phyloP scores from a whole-genome alignment of 2,329 filamentous ascomycete species.

The Annulohypoxylon truncatum region DNA sequence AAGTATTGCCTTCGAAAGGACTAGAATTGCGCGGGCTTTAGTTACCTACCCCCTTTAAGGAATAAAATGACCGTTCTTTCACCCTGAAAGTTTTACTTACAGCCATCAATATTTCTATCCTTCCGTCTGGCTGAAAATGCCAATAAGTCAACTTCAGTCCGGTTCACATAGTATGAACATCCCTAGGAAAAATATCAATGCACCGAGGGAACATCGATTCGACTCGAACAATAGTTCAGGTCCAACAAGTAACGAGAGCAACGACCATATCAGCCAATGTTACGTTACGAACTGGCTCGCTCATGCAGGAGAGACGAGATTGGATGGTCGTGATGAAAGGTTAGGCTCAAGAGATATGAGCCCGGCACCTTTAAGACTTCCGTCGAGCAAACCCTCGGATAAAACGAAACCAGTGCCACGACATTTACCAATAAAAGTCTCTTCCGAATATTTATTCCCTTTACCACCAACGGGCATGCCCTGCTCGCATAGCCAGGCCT shows the following conservation, averaged over 20 bases:
- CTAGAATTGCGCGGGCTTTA: neutral
- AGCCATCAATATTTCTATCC: neutral
- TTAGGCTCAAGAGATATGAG: neutral
- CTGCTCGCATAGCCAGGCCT: neutral
- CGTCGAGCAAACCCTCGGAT: neutral
- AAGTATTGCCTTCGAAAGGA: neutral
- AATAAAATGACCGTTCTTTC: neutral
- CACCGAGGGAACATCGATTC: neutral
- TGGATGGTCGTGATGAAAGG: neutral
- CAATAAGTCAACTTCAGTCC: neutral
- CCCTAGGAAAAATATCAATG: neutral
- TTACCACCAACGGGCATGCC: slow-evolving; percentile 12
- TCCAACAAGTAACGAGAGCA: neutral
- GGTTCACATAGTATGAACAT: neutral
- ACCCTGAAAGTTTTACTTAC: neutral
- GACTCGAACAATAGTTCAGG: neutral
- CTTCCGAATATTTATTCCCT: slow-evolving; percentile 21
- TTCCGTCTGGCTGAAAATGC: neutral
- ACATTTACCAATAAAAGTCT: neutral
- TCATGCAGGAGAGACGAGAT: neutral
- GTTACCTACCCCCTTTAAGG: neutral
- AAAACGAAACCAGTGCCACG: neutral
- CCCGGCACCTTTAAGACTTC: slow-evolving; percentile 13
- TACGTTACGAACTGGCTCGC: neutral
- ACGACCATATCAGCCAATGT: neutral